Evolutionary conservation across 257 asterid genomes (phyloP), one percentile per base, ranked within the genome.

Genomic region (Solanum sejunctum): DNA sequence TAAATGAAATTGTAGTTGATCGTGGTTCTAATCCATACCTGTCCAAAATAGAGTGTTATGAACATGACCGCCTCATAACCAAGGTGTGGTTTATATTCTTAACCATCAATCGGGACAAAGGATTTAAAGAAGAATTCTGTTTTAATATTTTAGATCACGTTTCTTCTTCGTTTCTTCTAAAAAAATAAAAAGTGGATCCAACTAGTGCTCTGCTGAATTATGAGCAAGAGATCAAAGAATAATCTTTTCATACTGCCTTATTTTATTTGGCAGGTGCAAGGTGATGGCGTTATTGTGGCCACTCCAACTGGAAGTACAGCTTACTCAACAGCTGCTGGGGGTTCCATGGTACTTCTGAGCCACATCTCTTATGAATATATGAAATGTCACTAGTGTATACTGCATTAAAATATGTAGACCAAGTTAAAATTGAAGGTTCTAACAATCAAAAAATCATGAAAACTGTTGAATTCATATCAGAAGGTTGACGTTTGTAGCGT

Each of bases 301-400:
- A 97, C 99, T 52, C 99, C 99, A 64, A 97, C 98, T 54, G 99
- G 99, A 88, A 97, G 99, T 87, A 97, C 99, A 61, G 99, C 99
- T 86, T 97, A 97, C 90, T 95, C 98, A 83, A 95, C 99, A 52
- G 97, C 99, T 58, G 99, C 99, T 41, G 99, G 99, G 71, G 98
- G 99, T 87, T 97, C 99, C 84, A 92, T 97, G 99, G 99, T 96
- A 78, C 49, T 16, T 78, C 47, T 10, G 64, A 78, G 41, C 51
- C 26, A 77, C 47, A 15, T 51, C 47, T 26, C 47, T 78, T 78
- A 78, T 28, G 26, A 78, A 26, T 78, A 78, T 23, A 77, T 78
- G 82, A 77, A 23, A 52, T 77, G 82, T 28, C 60, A 47, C 58
- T 47, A 47, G 81, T 73, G 58, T 21, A 47, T 47, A 73, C 60